These are phyloP conservation scores for Conidiobolus coronatus DNA, from an alignment of 371 early-diverging fungal species.

Conservation along the genomic window DNA sequence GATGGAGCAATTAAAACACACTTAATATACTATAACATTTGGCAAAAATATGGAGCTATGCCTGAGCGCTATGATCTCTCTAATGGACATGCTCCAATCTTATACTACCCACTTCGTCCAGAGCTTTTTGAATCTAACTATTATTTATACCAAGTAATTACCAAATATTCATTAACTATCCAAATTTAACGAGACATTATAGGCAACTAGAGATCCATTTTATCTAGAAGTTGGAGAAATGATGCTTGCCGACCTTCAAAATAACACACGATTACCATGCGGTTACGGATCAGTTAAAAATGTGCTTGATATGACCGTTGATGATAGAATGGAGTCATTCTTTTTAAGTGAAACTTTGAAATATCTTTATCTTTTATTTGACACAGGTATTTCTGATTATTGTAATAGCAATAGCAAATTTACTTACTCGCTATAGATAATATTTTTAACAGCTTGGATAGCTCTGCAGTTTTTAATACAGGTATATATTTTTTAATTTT, in stretches of 20 bases:
- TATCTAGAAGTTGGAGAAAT: slow-evolving; percentile 76
- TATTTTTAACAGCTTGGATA: slow-evolving; percentile 35
- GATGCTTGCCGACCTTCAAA: slow-evolving; percentile 56
- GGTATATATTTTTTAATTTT: slow-evolving; percentile 11
- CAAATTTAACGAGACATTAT: background rate
- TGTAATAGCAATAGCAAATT: background rate
- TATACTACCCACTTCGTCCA: slow-evolving; percentile 70
- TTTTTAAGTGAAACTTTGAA: slow-evolving; percentile 85
- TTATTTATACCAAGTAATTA: slow-evolving; percentile 49
- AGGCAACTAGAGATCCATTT: slow-evolving; percentile 75
- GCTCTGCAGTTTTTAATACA: slow-evolving; percentile 71
- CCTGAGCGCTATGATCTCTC: slow-evolving; percentile 72
- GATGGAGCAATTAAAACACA: slow-evolving; percentile 57
- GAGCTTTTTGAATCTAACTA: slow-evolving; percentile 90
- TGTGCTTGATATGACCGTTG: slow-evolving; percentile 32
- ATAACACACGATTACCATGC: slow-evolving; percentile 40
- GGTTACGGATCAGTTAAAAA: slow-evolving; percentile 62
- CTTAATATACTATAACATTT: slow-evolving; percentile 57
- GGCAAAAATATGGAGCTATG: slow-evolving; percentile 57
- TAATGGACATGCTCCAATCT: slow-evolving; percentile 27
- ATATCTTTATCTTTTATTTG: slow-evolving; percentile 78
- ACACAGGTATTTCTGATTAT: slow-evolving; percentile 14
- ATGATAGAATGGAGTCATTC: slow-evolving; percentile 88
- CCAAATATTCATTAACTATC: background rate
- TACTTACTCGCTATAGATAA: slow-evolving; percentile 6